Conservation (phyloP, 495 filamentous ascomycete species). For the Aspergillus baeticus region DNA sequence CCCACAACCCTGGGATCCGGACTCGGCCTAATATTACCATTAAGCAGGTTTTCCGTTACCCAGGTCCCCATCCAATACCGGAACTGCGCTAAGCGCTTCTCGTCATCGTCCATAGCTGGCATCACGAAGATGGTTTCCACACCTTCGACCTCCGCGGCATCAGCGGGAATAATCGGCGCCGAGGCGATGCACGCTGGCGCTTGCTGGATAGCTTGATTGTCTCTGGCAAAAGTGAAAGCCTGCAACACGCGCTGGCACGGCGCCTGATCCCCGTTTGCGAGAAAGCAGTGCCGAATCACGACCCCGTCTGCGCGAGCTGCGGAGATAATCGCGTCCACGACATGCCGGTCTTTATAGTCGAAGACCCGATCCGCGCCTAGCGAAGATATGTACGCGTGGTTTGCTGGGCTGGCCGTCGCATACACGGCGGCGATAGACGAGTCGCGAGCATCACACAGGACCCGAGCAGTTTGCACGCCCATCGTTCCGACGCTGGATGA, state of each 20-base stretch:
- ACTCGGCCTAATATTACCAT: constrained; percentile 41
- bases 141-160: constrained; percentile 30
- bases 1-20: constrained; percentile 43
- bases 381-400: constrained; percentile 41
- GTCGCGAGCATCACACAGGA: constrained; percentile 36
- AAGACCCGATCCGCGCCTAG: constrained; percentile 46
- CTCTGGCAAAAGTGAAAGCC: constrained; percentile 22
- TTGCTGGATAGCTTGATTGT: constrained; percentile 8
- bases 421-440: constrained; percentile 39
- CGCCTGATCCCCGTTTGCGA: constrained; percentile 35
- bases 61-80: constrained; percentile 42
- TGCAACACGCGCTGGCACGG: constrained; percentile 38
- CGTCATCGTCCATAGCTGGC: constrained; percentile 30
- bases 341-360: constrained; percentile 39
- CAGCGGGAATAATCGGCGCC: constrained; percentile 30
- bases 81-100: constrained; percentile 35
- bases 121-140: constrained; percentile 42
- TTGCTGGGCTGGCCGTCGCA: constrained; percentile 41
- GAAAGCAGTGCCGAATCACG: constrained; percentile 28
- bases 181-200: constrained; percentile 37
- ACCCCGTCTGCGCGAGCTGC: constrained; percentile 35
- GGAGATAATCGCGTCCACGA: constrained; percentile 37
- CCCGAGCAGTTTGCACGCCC: constrained; percentile 41
- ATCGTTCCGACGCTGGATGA: constrained; percentile 43
- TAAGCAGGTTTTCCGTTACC: constrained; percentile 40